Evolutionary conservation across 306 rosid species (phyloP), one percentile per base, ranked within the genome.

Genomic region (Psophocarpus tetragonolobus): DNA sequence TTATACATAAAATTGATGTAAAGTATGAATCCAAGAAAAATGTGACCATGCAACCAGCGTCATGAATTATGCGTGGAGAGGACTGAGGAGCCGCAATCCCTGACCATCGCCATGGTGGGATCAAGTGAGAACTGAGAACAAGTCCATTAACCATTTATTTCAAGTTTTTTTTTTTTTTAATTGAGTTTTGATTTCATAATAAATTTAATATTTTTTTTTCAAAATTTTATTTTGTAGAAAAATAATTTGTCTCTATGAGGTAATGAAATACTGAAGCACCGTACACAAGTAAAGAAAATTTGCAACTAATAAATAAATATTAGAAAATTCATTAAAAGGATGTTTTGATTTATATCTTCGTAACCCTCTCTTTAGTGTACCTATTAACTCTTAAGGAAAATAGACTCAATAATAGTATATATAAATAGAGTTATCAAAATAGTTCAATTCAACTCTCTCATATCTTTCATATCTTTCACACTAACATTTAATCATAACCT

Each of bases 91-190:
- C 65, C 65, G 62, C 72, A 26, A 58, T 30, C 48, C 39, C 8
- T 78, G 82, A 69, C 57, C 57, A 35, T 32, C 47, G 7, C 32
- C 81, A 67, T 15, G 54, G 8, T 1, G 29, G 18, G 14, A 35
- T 15, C 53, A 53, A 35, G 26, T 13, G 73, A 48, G 53, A n/a
- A 64, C 21, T 13, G 73, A 48, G 53, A n/a, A 64, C 21, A 58
- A 39, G 11, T 6, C 17, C 68, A 61, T 58, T 61, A 39, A 20
- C 71, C 61, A 4, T 38, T 27, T 58, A 12, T n/a, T 23, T 39
- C 47, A 66, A 38, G 20, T 11, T 65, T 17, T 61, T 20, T 36
- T 9, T 38, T 38, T 11, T 65, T 17, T 61, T 20, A 18, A 20
- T 38, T 38, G 51, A 33, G 8, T 20, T 7, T 20, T 65, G 50